phyloP scores from a whole-genome alignment of 441 rosid species.

The Adansonia madagascariensis region DNA sequence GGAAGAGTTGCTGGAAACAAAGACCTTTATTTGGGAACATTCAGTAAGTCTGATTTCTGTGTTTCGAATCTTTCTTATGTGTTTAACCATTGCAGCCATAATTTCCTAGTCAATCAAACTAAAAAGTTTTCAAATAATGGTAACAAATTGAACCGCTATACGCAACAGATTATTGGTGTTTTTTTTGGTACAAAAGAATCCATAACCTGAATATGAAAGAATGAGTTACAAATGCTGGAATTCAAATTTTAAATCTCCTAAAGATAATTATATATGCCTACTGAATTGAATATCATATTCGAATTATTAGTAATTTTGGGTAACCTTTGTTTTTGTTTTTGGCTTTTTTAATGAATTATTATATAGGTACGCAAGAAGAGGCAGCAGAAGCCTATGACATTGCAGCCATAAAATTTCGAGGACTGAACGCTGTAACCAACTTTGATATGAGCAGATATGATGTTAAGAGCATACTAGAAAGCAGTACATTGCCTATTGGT shows the following conservation, averaged over 20 bases:
- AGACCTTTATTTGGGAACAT: conserved; percentile 77
- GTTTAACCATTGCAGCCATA: background rate
- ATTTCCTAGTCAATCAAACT: background rate
- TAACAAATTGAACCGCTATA: background rate
- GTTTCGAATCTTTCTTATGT: background rate
- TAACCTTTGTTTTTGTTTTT: too few relatives aligned
- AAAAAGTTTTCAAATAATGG: background rate
- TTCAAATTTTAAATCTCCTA: too few relatives aligned
- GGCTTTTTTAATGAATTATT: background rate
- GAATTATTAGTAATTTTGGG: background rate
- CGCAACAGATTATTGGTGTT: background rate
- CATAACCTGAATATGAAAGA: too few relatives aligned
- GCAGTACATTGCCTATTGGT: conserved; percentile 82
- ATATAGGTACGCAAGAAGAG: conserved; percentile 91
- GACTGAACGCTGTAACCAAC: conserved; percentile 89
- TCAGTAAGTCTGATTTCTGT: conserved; percentile 42
- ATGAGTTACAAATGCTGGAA: too few relatives aligned
- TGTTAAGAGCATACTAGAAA: conserved; percentile 80
- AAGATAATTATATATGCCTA: too few relatives aligned
- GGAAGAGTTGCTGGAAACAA: conserved; percentile 84
- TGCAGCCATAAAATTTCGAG: conserved; percentile 93
- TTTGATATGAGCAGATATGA: conserved; percentile 91
- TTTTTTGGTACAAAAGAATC: too few relatives aligned
- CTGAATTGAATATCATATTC: too few relatives aligned
- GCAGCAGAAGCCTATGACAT: conserved; percentile 98